Evolutionary conservation across 2,329 filamentous ascomycete genomes (phyloP), one percentile per base, ranked within the genome.

Genomic region (Scedosporium boydii): DNA sequence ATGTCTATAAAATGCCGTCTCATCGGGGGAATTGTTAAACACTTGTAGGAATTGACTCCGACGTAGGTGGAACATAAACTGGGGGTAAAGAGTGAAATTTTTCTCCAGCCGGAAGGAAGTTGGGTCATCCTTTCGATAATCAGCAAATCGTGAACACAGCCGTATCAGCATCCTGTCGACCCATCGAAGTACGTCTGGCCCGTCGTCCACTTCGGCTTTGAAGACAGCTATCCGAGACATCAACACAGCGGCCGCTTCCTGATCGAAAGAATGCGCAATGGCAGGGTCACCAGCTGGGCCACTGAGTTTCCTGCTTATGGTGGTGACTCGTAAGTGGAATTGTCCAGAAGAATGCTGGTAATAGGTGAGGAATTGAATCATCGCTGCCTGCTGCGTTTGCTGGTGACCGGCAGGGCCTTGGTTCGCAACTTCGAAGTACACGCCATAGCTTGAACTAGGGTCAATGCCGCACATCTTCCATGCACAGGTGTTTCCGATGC

Each of bases 381-480:
- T 91, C 63, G 91, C 95, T 76, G 95, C 92, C 72, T 96, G 91
- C 27, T 91, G 89, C 6, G 89, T 87, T 73, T 93, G 91, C 70
- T 93, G 90, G 74, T 96, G 90, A 66, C 90, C 87, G 58, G 89
- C 83, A 16, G 92, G 89, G 6, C 91, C 92, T 76, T 98, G 95
- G 69, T 90, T 91, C 57, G 95, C 93, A 72, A 99, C 96, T 75
- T 99, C 95, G 69, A 98, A 99, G 77, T 98, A 99, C 66, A 99
- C 84, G 65, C 92, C 95, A 70, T 98, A 98, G 70, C 92, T 97
- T 38, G 95, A 87, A 62, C 87, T 89, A 10, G 95, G 95, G 69
- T 98, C 93, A 68, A 99, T 97, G 68, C 92, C 93, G 70, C 95
- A 98, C 93, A 99, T 97, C 78, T 99, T 99, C 95, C 95, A 99